Evolutionary conservation across 768 basidiomycete genomes (phyloP).

Genomic region (Infundibulicybe gibba): DNA sequence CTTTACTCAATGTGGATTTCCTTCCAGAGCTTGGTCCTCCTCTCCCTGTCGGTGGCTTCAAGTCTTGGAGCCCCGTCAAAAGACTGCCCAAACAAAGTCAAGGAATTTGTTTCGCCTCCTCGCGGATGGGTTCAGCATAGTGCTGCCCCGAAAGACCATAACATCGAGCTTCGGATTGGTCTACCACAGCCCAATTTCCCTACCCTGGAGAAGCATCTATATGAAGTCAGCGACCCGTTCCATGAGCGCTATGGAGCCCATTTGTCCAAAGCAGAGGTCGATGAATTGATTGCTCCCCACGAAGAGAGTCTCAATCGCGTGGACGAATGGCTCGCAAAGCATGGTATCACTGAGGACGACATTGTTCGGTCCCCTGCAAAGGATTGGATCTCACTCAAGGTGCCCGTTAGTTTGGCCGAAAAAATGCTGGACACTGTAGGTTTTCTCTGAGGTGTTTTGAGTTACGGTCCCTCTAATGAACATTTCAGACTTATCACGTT

Average conservation of each 20-base stretch:
- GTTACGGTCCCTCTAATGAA: neutral
- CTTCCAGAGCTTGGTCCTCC: no score
- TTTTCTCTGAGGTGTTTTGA: slow-evolving; percentile 1
- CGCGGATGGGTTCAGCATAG: slow-evolving; percentile 42
- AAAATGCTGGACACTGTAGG: slow-evolving; percentile 69
- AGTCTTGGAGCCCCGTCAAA: slow-evolving; percentile 7
- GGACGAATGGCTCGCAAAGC: slow-evolving; percentile 55
- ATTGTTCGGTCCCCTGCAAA: slow-evolving; percentile 56
- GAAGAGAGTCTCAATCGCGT: slow-evolving; percentile 49
- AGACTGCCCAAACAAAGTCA: slow-evolving; percentile 18
- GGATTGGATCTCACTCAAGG: slow-evolving; percentile 63
- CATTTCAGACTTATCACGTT: slow-evolving; percentile 52
- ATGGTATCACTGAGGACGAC: slow-evolving; percentile 48
- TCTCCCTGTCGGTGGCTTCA: slow-evolving; percentile 26
- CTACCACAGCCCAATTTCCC: slow-evolving; percentile 51
- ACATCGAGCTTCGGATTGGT: slow-evolving; percentile 54
- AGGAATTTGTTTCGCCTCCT: slow-evolving; percentile 28
- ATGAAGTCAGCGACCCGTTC: slow-evolving; percentile 54
- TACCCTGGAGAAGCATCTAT: slow-evolving; percentile 46
- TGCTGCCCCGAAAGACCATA: slow-evolving; percentile 38
- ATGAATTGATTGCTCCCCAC: slow-evolving; percentile 56
- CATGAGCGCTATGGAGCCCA: slow-evolving; percentile 53
- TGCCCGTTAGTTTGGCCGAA: slow-evolving; percentile 60
- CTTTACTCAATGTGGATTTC: no score
- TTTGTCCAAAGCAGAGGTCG: slow-evolving; percentile 64